A percentile compares a stretch with the other conserved stretches of the same genome.
Conservation (phyloP, 176 grass and related monocot genomes). For the Oryza brachyantha region DNA sequence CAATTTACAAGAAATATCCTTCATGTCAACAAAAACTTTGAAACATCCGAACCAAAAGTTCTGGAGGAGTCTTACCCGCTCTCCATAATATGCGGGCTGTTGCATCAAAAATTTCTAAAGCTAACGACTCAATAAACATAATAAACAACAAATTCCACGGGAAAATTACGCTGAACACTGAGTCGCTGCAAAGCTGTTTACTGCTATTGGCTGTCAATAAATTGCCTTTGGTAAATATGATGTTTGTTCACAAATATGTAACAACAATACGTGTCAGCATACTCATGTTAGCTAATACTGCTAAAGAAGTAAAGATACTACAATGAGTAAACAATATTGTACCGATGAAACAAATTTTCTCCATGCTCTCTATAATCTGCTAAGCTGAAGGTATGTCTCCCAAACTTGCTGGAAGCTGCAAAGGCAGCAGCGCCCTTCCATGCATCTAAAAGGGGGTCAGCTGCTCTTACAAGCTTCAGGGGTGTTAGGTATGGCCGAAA, state of each 20-base stretch:
- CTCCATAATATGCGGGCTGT: background rate
- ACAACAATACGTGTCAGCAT: background rate
- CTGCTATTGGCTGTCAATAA: background rate
- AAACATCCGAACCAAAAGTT: background rate
- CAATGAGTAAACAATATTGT: slow-evolving; percentile 74
- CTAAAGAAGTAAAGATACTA: slow-evolving; percentile 12
- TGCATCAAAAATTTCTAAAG: background rate
- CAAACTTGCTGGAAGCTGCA: slow-evolving; percentile 56
- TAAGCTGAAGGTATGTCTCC: slow-evolving; percentile 63
- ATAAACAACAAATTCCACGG: background rate
- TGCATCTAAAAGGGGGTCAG: slow-evolving; percentile 66
- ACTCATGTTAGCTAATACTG: background rate
- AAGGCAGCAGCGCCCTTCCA: slow-evolving; percentile 80
- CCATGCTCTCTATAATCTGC: slow-evolving; percentile 90
- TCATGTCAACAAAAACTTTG: too few species aligned
- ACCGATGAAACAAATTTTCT: slow-evolving; percentile 56
- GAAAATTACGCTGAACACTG: background rate
- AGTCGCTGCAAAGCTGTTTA: background rate
- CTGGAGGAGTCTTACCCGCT: background rate
- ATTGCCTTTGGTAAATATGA: background rate
- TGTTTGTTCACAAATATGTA: background rate
- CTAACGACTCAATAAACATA: background rate
- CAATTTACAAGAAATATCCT: background rate
- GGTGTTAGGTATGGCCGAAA: slow-evolving; percentile 70
- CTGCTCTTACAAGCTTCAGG: slow-evolving; percentile 61